Evolutionary conservation across 805 yeast species (phyloP).

Genomic region (Monosporozyma solicola): DNA sequence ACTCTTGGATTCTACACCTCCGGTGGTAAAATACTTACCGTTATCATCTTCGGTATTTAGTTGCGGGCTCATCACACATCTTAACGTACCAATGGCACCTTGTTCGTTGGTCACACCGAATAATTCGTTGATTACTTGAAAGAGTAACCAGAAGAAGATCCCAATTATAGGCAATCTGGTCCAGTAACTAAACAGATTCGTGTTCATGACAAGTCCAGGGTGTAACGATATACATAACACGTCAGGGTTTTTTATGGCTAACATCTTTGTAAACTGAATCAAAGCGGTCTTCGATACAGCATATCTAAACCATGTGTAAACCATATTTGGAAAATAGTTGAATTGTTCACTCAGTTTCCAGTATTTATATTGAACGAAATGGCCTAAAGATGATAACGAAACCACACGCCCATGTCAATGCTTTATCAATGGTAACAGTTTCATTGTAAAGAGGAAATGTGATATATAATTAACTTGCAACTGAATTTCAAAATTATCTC

Average conservation of each 20-base stretch:
- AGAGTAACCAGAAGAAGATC: conserved; percentile 57
- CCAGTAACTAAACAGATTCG: conserved; percentile 68
- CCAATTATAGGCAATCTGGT: conserved; percentile 75
- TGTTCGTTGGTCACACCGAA: conserved; percentile 67
- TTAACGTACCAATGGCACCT: conserved; percentile 58
- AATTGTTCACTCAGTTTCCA: conserved; percentile 39
- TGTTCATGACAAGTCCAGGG: conserved; percentile 82
- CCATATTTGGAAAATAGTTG: conserved; percentile 51
- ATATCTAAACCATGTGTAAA: conserved; percentile 72
- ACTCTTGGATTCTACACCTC: conserved; percentile 48
- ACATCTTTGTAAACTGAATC: conserved; percentile 58
- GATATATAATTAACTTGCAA: conserved; percentile 71
- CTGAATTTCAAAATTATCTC: conserved; percentile 69
- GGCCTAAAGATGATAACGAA: conserved; percentile 59
- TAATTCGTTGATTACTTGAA: conserved; percentile 58
- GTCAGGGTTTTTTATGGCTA: conserved; percentile 59
- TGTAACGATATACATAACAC: conserved; percentile 59
- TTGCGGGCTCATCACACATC: conserved; percentile 49
- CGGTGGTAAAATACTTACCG: conserved; percentile 60
- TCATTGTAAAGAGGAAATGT: conserved; percentile 61
- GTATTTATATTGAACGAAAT: conserved; percentile 41
- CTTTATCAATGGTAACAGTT: conserved; percentile 46
- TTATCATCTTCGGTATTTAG: conserved; percentile 45
- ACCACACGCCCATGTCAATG: conserved; percentile 40
- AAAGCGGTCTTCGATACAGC: conserved; percentile 71